phyloP scores from a whole-genome alignment of 2,329 filamentous ascomycete genomes.

The Aspergillus pseudoviridinutans region DNA sequence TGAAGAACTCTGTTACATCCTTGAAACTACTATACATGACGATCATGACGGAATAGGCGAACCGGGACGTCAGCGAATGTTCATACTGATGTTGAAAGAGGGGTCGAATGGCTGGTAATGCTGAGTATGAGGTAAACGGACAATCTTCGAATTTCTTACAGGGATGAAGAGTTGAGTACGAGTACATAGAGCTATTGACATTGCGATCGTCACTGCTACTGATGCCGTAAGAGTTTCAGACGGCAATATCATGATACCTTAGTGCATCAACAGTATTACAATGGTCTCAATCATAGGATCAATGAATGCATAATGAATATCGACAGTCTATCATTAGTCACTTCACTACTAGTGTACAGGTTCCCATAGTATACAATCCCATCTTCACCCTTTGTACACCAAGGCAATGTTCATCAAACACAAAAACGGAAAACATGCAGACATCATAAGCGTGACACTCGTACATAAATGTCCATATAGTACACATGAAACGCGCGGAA shows the following conservation, averaged over 20 bases:
- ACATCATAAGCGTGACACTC: background rate
- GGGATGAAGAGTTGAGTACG: background rate
- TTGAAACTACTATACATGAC: background rate
- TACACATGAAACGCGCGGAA: background rate
- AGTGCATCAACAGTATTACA: background rate
- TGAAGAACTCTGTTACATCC: background rate
- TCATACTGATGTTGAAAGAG: background rate
- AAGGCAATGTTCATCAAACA: background rate
- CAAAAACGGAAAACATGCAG: background rate
- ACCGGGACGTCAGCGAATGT: background rate
- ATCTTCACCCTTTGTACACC: background rate
- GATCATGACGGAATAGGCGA: background rate
- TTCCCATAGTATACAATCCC: background rate
- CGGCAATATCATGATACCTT: background rate
- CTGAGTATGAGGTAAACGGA: background rate
- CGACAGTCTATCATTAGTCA: background rate
- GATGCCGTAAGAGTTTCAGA: background rate
- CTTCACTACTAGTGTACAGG: background rate
- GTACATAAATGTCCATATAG: background rate
- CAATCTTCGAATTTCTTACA: background rate
- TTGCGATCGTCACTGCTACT: background rate
- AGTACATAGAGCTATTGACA: background rate
- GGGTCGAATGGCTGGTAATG: no score
- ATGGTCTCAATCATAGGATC: background rate
- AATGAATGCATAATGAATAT: background rate